These are phyloP conservation scores for Cryoendolithus antarcticus DNA, from an alignment of 2,329 filamentous ascomycete genomes.

Conservation along the genomic window DNA sequence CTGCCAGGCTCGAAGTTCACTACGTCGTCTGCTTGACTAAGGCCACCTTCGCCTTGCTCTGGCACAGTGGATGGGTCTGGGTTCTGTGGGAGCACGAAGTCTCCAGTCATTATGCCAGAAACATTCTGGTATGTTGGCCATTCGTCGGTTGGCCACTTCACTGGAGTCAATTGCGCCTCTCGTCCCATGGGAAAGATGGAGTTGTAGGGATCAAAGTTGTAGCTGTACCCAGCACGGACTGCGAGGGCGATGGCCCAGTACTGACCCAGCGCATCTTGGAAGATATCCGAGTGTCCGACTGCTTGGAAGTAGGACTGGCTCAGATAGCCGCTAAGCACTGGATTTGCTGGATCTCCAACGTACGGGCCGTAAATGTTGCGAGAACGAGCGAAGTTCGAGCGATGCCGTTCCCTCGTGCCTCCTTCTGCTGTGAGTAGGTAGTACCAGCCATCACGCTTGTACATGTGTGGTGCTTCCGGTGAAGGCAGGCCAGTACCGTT, in stretches of 20 bases:
- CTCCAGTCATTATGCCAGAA: constrained; percentile 28
- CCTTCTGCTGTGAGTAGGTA: constrained; percentile 25
- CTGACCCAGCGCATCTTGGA: constrained; percentile 36
- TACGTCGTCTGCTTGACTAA: constrained; percentile 29
- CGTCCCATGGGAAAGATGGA: constrained; percentile 40
- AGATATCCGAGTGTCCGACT: constrained; percentile 44
- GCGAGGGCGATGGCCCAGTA: constrained; percentile 42
- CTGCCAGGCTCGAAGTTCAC: constrained; percentile 34
- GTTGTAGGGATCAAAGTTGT: constrained; percentile 12
- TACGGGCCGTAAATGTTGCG: constrained; percentile 23
- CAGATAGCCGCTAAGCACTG: constrained; percentile 11
- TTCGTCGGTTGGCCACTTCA: constrained; percentile 35
- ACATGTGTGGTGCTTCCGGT: constrained; percentile 26
- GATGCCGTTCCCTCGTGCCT: constrained; percentile 29
- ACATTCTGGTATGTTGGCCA: constrained; percentile 28
- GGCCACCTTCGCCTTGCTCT: constrained; percentile 29
- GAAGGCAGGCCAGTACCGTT: constrained; percentile 23
- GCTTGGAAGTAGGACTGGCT: constrained; percentile 32
- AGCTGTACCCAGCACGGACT: constrained; percentile 32
- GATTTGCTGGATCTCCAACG: constrained; percentile 11
- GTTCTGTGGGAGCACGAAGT: constrained; percentile 21
- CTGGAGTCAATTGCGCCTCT: constrained; percentile 38
- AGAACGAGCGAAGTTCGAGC: constrained; percentile 25
- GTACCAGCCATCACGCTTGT: constrained; percentile 23
- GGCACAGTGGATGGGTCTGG: constrained; percentile 26